These are phyloP conservation scores for Areca catechu DNA, from an alignment of 176 grass and related monocot genomes.

Conservation along the genomic window DNA sequence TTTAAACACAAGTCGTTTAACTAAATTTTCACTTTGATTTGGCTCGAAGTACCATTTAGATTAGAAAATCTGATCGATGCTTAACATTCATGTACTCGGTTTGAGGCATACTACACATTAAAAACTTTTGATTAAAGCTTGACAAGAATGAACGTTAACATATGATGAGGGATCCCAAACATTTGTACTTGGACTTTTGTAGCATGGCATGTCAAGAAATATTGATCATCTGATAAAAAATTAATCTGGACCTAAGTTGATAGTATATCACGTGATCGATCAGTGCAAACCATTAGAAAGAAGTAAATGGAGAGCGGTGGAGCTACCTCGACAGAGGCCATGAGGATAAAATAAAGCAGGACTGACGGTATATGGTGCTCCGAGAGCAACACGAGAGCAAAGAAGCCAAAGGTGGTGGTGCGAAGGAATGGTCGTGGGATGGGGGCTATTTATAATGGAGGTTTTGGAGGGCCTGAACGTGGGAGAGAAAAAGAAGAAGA, in stretches of 20 bases:
- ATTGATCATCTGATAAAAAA: too few species aligned
- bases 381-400: neutral
- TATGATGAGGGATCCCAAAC: too few species aligned
- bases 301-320: neutral
- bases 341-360: slow-evolving; percentile 11
- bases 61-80: neutral
- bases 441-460: slow-evolving; percentile 35
- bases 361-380: neutral
- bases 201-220: too few species aligned
- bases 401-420: neutral
- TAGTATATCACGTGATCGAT: too few species aligned
- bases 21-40: neutral
- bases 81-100: too few species aligned
- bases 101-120: too few species aligned
- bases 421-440: slow-evolving; percentile 17
- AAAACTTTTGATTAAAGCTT: too few species aligned
- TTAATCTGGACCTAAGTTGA: too few species aligned
- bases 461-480: slow-evolving; percentile 17
- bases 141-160: too few species aligned
- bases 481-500: slow-evolving; percentile 15
- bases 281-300: neutral
- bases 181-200: too few species aligned
- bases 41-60: neutral
- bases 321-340: slow-evolving; percentile 66
- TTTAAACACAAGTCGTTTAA: neutral